phyloP scores from a whole-genome alignment of 371 early-diverging fungal species.

The Mortierella polycephala region DNA sequence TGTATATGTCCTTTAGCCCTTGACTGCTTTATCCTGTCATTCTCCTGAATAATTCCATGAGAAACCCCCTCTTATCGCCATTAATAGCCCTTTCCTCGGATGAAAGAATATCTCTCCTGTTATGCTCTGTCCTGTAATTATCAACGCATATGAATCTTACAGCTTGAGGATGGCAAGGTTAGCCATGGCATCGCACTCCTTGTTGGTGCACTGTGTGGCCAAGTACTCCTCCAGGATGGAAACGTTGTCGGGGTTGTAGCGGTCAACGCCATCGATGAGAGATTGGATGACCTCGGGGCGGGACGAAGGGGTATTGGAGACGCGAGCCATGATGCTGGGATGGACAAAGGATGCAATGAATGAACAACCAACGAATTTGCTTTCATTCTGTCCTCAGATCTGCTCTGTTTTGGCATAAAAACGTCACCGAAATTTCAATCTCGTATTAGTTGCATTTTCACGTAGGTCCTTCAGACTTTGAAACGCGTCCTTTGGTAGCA shows the following conservation, averaged over 20 bases:
- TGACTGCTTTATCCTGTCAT: too few species aligned
- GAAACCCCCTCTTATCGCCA: too few species aligned
- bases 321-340: constrained; percentile 43
- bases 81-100: too few species aligned
- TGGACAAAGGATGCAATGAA: neutral
- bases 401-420: too few species aligned
- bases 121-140: neutral
- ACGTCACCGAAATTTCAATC: too few species aligned
- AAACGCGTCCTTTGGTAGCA: too few species aligned
- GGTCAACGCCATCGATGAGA: constrained; percentile 82
- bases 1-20: too few species aligned
- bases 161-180: constrained; percentile 92
- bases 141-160: constrained; percentile 54
- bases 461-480: too few species aligned
- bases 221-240: constrained; percentile 88
- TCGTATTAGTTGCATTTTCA: too few species aligned
- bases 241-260: constrained; percentile 92
- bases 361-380: neutral
- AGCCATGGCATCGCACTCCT: constrained; percentile 88
- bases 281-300: constrained; percentile 83
- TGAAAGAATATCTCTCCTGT: neutral
- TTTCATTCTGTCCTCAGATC: too few species aligned
- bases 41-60: too few species aligned
- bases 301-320: constrained; percentile 52
- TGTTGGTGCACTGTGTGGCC: constrained; percentile 77